Evolutionary conservation across 164 flowering plant genomes (phyloP).

Genomic region (Kalanchoe fedtschenkoi): DNA sequence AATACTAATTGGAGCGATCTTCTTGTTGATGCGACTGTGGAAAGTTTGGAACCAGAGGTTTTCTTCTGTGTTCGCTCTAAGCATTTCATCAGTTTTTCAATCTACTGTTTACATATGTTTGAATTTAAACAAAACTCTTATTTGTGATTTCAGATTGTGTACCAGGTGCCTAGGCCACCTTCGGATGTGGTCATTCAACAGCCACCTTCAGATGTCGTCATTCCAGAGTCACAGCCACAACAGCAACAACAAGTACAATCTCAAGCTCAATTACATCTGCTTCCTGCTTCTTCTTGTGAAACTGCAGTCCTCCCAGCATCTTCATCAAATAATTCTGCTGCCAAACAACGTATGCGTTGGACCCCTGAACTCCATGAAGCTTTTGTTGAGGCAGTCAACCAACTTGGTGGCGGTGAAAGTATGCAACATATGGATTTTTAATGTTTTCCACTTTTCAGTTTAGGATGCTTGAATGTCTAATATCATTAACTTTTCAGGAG

Average conservation of each 20-base stretch:
- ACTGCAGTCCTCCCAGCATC: conserved; percentile 13
- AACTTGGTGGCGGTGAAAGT: conserved; percentile 73
- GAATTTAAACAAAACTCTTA: background rate
- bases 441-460: background rate
- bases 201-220: conserved; percentile 11
- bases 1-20: conserved; percentile 30
- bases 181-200: conserved; percentile 11
- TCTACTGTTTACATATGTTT: background rate
- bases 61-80: background rate
- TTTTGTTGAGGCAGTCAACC: conserved; percentile 55
- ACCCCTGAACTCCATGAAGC: conserved; percentile 68
- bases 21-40: conserved; percentile 18
- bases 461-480: background rate
- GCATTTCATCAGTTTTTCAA: too few relatives aligned
- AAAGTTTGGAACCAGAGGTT: conserved; percentile 28
- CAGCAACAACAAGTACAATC: conserved; percentile 14
- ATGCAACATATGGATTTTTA: conserved; percentile 8
- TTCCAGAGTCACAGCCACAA: conserved; percentile 13
- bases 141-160: background rate
- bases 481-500: conserved; percentile 27
- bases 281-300: conserved; percentile 8
- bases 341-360: conserved; percentile 61
- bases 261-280: conserved; percentile 12
- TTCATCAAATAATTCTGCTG: conserved; percentile 11
- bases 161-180: conserved; percentile 14